These are phyloP conservation scores for Polygonum aviculare DNA, from an alignment of 148 eudicot genomes.

Conservation along the genomic window DNA sequence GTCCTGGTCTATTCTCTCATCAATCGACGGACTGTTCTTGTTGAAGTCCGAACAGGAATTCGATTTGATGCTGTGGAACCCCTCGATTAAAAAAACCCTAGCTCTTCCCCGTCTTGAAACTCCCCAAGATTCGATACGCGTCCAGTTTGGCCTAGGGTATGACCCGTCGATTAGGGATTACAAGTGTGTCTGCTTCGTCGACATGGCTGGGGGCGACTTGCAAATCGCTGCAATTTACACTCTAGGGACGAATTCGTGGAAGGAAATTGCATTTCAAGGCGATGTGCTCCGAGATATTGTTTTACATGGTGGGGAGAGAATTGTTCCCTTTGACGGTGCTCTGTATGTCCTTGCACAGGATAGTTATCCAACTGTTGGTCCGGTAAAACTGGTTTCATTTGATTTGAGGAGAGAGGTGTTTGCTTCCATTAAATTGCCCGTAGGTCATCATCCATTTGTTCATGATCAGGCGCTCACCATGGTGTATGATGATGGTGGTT, in stretches of 20 bases:
- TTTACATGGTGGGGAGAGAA: neutral
- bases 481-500: neutral
- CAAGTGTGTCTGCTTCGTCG: neutral
- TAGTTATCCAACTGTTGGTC: too few relatives aligned
- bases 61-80: neutral
- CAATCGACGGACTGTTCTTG: neutral
- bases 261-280: neutral
- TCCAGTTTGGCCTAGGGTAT: slow-evolving; percentile 3
- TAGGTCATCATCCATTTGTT: neutral
- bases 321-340: neutral
- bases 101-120: neutral
- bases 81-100: slow-evolving; percentile 3
- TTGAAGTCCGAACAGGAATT: neutral
- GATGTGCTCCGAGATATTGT: neutral
- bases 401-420: neutral
- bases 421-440: neutral
- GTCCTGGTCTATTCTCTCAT: neutral
- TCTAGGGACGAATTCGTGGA: neutral
- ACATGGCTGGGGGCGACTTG: too few relatives aligned
- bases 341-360: neutral
- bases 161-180: neutral
- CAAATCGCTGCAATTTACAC: neutral
- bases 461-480: neutral
- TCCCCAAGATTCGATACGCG: neutral
- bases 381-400: neutral